Conservation (phyloP, 352 stramenopile species). For the Globisporangium barbulae region DNA sequence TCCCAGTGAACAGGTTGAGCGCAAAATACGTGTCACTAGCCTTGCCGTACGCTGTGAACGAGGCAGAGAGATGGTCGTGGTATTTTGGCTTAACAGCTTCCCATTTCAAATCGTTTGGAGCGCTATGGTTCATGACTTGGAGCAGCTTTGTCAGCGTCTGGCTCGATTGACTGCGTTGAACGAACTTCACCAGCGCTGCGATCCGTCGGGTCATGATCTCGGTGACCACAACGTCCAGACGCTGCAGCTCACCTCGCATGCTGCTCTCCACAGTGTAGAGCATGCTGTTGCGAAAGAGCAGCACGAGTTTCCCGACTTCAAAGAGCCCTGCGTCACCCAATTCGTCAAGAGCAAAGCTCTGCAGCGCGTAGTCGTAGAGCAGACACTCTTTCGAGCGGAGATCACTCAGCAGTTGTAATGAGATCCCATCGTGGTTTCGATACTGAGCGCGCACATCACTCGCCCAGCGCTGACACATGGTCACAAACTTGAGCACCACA, state of each 20-base stretch:
- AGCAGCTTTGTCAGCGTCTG: conserved; percentile 23
- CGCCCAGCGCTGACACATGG: conserved; percentile 6
- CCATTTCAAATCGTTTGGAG: conserved; percentile 30
- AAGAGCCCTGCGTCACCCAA: conserved; percentile 5
- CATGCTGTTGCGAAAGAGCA: conserved; percentile 38
- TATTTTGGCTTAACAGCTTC: not conserved
- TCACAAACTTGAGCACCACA: conserved; percentile 1
- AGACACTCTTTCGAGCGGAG: conserved; percentile 38
- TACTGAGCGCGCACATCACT: not conserved
- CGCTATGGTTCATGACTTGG: conserved; percentile 19
- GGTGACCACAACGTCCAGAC: conserved; percentile 10
- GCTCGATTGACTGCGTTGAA: conserved; percentile 1
- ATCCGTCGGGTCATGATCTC: conserved; percentile 35
- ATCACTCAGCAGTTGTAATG: conserved; percentile 14
- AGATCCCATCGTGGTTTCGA: not conserved
- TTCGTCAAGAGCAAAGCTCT: conserved; percentile 22
- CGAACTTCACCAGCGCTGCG: conserved; percentile 13
- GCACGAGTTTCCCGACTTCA: conserved; percentile 40
- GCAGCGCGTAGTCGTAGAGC: conserved; percentile 41
- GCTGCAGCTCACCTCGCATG: not conserved
- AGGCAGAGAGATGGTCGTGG: conserved; percentile 17
- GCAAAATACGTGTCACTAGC: conserved; percentile 24
- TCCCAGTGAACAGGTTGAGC: conserved; percentile 46
- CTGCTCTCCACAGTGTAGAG: conserved; percentile 1
- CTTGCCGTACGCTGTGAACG: conserved; percentile 27